Conservation (phyloP, 208 protist species). For the Leishmania gerbilli region DNA sequence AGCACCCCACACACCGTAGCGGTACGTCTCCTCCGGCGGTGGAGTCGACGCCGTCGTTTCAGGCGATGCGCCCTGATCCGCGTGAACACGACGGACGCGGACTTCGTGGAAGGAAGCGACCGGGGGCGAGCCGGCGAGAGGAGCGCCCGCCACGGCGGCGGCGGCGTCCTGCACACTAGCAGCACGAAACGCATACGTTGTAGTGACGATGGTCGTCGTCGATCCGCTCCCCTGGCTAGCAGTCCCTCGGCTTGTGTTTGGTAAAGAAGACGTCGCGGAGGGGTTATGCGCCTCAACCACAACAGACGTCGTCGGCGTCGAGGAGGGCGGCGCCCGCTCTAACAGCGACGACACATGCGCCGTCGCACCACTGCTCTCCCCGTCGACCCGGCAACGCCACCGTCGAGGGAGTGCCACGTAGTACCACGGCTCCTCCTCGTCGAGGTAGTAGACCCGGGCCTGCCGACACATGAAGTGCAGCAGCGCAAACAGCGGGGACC, state of each 20-base stretch:
- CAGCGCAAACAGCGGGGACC: constrained; percentile 49
- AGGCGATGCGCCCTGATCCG: not conserved
- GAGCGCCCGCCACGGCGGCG: not conserved
- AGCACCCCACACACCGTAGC: constrained; percentile 27
- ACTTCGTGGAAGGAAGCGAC: constrained; percentile 39
- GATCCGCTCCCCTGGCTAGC: not conserved
- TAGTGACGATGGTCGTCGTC: not conserved
- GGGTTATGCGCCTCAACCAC: not conserved
- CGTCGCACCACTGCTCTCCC: not conserved
- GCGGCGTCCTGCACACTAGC: constrained; percentile 11
- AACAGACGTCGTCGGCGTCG: not conserved
- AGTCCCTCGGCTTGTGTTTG: not conserved
- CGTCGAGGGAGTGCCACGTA: constrained; percentile 8
- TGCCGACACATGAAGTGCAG: constrained; percentile 52
- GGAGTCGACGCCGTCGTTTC: not conserved
- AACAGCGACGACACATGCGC: constrained; percentile 22
- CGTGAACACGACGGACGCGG: not conserved
- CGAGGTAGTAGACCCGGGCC: constrained; percentile 55
- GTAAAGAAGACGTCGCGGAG: not conserved
- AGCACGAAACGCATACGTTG: constrained; percentile 11
- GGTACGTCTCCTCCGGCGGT: constrained; percentile 6
- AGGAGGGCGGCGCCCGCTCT: constrained; percentile 12
- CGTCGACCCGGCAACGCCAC: constrained; percentile 12
- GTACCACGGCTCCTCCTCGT: constrained; percentile 39
- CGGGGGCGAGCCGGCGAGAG: constrained; percentile 15